Evolutionary conservation across 1,284 basidiomycete genomes (phyloP), one percentile per base, ranked within the genome.

Genomic region (Cutaneotrichosporon cutaneum): DNA sequence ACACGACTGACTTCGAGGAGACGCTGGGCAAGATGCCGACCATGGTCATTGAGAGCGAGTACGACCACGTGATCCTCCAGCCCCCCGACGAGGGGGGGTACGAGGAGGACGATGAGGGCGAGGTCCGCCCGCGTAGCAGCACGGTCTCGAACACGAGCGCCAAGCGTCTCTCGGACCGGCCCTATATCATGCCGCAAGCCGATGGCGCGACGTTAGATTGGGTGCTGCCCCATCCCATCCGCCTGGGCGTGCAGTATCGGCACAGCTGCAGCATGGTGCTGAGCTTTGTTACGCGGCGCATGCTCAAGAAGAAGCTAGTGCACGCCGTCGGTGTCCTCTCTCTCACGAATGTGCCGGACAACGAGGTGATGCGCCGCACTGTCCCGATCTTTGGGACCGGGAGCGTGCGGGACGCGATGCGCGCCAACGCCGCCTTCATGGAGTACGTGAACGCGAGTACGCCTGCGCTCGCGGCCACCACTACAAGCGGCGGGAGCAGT

Each of bases 191-290:
- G 27, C 51, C 22, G 45, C 58, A 13, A 7, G 32, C 27, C n/a
- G 21, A 35, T 10, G 30, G 14, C 42, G 22, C 24, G 14, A 48
- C 44, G 2, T 2, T 55, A 6, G 10, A 18, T 5, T 77, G 72
- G 70, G 62, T 64, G 24, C 44, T 75, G 26, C 42, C 55, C 5
- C 54, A 61, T 10, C 68, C 70, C 0, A 63, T 69, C 30, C 67
- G 68, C 6, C 63, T 81, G 22, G 78, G 77, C 1, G 69, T 77
- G 11, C 61, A 74, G 64, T 81, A 80, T 64, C 72, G 79, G 44
- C 76, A 77, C 65, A 76, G 76, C 2, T 77, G 76, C 56, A 73
- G 72, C 0, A 54, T 80, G 21, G 54, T 80, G n/a, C 63, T 81
- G 36, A 68, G 66, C 1, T 71, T 80, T 45, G 56, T 72, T 36